Conservation (phyloP, 352 stramenopile genomes). For the Halophytophthora polymorphica region DNA sequence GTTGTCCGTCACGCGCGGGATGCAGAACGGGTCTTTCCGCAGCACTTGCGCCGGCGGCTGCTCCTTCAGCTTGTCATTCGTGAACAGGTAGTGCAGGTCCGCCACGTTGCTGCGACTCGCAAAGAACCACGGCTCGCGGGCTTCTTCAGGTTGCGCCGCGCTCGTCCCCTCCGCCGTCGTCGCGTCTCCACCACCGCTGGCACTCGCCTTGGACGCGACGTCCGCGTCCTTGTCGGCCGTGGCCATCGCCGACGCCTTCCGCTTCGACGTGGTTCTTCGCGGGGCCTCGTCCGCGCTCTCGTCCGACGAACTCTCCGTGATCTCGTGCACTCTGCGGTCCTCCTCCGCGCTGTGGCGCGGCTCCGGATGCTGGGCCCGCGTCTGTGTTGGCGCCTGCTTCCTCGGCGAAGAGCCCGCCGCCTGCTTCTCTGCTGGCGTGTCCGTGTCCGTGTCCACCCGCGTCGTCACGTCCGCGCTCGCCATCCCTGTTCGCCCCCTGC, state of each 20-base stretch:
- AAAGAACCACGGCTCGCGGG: conserved; percentile 17
- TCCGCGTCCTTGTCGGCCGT: conserved; percentile 8
- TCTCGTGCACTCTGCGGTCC: conserved; percentile 21
- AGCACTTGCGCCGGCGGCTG: conserved; percentile 45
- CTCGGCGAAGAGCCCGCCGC: neutral
- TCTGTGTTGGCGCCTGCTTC: neutral
- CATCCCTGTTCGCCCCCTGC: too few relatives aligned
- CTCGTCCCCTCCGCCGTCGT: neutral
- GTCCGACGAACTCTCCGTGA: conserved; percentile 41
- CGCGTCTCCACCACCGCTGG: neutral
- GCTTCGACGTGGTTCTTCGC: neutral
- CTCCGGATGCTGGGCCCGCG: neutral
- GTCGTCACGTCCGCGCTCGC: too few relatives aligned
- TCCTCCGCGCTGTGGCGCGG: conserved; percentile 2
- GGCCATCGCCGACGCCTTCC: conserved; percentile 9
- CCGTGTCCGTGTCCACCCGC: neutral
- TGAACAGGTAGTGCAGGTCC: conserved; percentile 61
- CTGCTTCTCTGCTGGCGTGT: conserved; percentile 1
- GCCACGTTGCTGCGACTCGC: conserved; percentile 37
- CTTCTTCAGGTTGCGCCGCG: neutral
- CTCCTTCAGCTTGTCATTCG: conserved; percentile 63
- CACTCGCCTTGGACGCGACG: neutral
- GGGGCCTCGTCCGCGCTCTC: conserved; percentile 21
- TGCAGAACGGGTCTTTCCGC: conserved; percentile 63
- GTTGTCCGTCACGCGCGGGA: conserved; percentile 71